phyloP scores from a whole-genome alignment of 2,329 filamentous ascomycete genomes.

The Neoarthrinium moseri region DNA sequence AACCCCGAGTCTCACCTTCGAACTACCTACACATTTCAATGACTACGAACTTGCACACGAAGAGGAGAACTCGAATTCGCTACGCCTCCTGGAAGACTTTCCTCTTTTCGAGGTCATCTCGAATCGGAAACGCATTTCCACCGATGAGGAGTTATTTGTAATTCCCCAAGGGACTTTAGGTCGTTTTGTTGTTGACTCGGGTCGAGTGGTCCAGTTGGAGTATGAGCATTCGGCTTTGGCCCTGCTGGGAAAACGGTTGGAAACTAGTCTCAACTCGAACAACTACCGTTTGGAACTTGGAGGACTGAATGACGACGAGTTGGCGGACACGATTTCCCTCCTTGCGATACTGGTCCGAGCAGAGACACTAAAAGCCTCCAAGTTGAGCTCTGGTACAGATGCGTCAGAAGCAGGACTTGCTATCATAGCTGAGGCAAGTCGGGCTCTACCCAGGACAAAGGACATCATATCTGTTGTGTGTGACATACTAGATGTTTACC shows the following conservation, averaged over 20 bases:
- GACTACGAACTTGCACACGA: conserved; percentile 78
- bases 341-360: conserved; percentile 68
- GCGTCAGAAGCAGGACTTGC: conserved; percentile 36
- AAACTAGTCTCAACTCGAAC: conserved; percentile 62
- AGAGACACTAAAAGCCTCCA: conserved; percentile 38
- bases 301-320: conserved; percentile 56
- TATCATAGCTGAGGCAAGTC: conserved; percentile 59
- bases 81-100: conserved; percentile 65
- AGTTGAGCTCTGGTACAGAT: conserved; percentile 16
- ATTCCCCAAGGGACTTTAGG: conserved; percentile 67
- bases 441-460: conserved; percentile 52
- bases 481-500: conserved; percentile 75
- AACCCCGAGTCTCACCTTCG: conserved; percentile 74
- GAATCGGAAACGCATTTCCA: conserved; percentile 40
- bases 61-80: conserved; percentile 80
- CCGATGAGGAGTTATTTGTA: conserved; percentile 52
- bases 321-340: conserved; percentile 71
- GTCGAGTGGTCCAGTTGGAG: conserved; percentile 73
- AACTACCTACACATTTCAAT: conserved; percentile 68
- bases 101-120: conserved; percentile 57
- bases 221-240: conserved; percentile 77
- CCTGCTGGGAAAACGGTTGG: conserved; percentile 74
- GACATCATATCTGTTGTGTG: conserved; percentile 83
- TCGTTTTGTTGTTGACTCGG: conserved; percentile 74
- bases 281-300: conserved; percentile 52